Conservation (phyloP, 345 rosid species). For the Gossypium arboreum region DNA sequence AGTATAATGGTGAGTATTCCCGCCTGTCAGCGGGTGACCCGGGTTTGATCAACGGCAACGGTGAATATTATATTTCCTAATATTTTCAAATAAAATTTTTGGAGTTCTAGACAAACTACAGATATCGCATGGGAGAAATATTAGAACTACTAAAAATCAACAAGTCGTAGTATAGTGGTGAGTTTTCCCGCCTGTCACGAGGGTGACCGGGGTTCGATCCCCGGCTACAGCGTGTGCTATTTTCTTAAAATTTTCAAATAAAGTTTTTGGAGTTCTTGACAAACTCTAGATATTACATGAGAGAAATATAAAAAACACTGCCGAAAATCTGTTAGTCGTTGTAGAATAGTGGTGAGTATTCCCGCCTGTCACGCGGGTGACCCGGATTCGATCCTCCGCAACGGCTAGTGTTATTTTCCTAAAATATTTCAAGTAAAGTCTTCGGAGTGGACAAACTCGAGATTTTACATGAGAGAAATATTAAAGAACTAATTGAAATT, state of each 20-base stretch:
- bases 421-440: too few species aligned
- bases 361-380: conserved; percentile 98
- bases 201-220: conserved; percentile 97
- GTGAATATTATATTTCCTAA: too few species aligned
- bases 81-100: too few species aligned
- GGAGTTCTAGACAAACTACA: too few species aligned
- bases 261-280: too few species aligned
- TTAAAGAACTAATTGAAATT: too few species aligned
- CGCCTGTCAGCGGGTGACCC: conserved; percentile 98
- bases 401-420: conserved; percentile 34
- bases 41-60: conserved; percentile 76
- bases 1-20: conserved; percentile 80
- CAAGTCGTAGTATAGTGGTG: conserved; percentile 86
- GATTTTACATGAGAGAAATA: fast-evolving
- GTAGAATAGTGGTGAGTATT: conserved; percentile 94
- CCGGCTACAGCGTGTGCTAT: conserved; percentile 61
- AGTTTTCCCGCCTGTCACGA: conserved; percentile 97
- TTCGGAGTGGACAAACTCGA: too few species aligned
- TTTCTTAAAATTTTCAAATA: too few species aligned
- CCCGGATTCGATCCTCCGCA: conserved; percentile 99
- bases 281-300: too few species aligned
- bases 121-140: too few species aligned
- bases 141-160: too few species aligned
- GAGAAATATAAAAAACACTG: fast-evolving
- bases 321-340: conserved; percentile 31